Percentiles rank a stretch among this genome's conserved stretches.
Evolutionary conservation across 345 rosid species (phyloP).

Genomic region (Bruguiera gymnorhiza): DNA sequence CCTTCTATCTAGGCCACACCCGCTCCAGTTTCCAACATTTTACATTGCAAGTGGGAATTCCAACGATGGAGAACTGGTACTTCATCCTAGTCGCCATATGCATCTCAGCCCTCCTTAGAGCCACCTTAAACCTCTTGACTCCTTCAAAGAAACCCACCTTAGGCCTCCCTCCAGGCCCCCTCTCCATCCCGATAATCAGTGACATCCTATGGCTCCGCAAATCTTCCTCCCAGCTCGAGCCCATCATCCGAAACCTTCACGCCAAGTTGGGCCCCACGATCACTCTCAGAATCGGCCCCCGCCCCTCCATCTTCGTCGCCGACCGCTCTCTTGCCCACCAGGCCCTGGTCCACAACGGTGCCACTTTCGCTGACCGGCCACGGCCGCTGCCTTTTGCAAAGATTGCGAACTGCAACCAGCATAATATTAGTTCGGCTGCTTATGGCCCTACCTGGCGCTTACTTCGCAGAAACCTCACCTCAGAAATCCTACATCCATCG

Average conservation of each 20-base stretch:
- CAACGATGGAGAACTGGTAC: not conserved
- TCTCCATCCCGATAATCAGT: conserved; percentile 13
- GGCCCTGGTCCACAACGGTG: conserved; percentile 20
- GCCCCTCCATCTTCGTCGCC: conserved; percentile 11
- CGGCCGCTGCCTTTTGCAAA: not conserved
- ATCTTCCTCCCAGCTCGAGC: not conserved
- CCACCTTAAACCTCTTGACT: not conserved
- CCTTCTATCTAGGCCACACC: too few species aligned
- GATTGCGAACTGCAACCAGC: not conserved
- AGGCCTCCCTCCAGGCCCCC: conserved; percentile 20
- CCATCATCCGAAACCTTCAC: conserved; percentile 4
- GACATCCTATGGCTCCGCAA: conserved; percentile 7
- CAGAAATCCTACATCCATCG: conserved; percentile 25
- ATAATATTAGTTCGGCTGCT: not conserved
- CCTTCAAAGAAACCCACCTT: not conserved
- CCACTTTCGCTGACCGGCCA: conserved; percentile 11
- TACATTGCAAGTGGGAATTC: too few species aligned
- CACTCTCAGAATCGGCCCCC: conserved; percentile 16
- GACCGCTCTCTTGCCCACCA: conserved; percentile 24
- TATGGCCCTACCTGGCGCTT: conserved; percentile 26
- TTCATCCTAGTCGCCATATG: conserved; percentile 2
- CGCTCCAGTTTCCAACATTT: too few species aligned
- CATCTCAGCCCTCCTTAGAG: not conserved
- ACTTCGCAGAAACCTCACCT: conserved; percentile 24
- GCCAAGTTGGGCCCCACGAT: conserved; percentile 11